These are phyloP conservation scores for Rhizopogon vulgaris DNA, from an alignment of 768 basidiomycete species.

Conservation along the genomic window DNA sequence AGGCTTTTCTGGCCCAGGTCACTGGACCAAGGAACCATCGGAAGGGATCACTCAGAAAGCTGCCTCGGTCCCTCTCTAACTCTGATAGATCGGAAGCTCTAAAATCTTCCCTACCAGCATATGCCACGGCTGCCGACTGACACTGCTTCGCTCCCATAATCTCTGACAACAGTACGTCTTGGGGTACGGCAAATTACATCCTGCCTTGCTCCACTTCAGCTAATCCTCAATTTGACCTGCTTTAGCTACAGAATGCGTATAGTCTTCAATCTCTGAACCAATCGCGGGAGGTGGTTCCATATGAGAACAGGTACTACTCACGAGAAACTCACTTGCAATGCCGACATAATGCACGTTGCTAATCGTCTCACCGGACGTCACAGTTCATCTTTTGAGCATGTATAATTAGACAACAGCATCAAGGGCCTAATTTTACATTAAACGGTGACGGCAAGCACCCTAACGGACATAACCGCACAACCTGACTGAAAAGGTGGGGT, in stretches of 20 bases:
- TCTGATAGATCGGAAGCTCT: background rate
- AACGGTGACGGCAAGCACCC: background rate
- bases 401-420: background rate
- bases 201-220: background rate
- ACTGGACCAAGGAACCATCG: background rate
- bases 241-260: background rate
- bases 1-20: background rate
- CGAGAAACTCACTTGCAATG: background rate
- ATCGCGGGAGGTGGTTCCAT: background rate
- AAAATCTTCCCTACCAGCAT: background rate
- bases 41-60: background rate
- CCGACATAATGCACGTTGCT: background rate
- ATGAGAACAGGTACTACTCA: background rate
- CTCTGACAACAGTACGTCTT: background rate
- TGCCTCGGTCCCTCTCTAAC: background rate
- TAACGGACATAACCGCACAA: background rate
- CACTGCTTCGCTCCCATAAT: background rate
- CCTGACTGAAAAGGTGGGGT: background rate
- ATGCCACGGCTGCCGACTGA: background rate
- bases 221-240: background rate
- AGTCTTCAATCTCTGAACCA: background rate
- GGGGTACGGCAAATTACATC: background rate
- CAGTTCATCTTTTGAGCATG: background rate
- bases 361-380: background rate
- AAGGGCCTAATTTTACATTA: background rate